phyloP scores from a whole-genome alignment of 306 rosid genomes.

The Carpinus fangiana region DNA sequence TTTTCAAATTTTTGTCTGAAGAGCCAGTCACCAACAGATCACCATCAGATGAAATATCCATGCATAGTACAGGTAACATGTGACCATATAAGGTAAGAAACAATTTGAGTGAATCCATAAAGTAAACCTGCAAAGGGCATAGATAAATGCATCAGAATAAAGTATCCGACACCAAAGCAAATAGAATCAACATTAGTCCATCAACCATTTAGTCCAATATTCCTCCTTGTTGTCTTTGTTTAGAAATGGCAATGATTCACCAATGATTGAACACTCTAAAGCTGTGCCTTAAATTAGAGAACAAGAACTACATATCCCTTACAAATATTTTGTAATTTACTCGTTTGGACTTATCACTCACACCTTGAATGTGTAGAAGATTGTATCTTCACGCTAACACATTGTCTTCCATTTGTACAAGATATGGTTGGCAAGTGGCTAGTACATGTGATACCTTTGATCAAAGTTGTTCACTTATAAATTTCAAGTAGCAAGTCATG shows the following conservation, averaged over 20 bases:
- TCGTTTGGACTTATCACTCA: not conserved
- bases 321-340: not conserved
- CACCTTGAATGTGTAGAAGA: not conserved
- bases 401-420: not conserved
- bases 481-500: not conserved
- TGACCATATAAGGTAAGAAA: constrained; percentile 90
- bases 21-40: constrained; percentile 92
- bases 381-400: not conserved
- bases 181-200: not conserved
- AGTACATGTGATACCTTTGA: not conserved
- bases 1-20: constrained; percentile 90
- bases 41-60: constrained; percentile 97
- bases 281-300: not conserved
- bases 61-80: constrained; percentile 89
- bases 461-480: not conserved
- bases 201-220: not conserved
- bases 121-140: constrained; percentile 64
- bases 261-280: not conserved
- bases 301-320: not conserved
- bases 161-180: constrained; percentile 10
- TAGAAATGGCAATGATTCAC: not conserved
- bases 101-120: constrained; percentile 67
- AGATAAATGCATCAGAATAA: constrained; percentile 24
- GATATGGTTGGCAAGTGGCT: not conserved
- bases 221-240: not conserved